Evolutionary conservation across 768 basidiomycete genomes (phyloP).

Genomic region (Suillus variegatus): DNA sequence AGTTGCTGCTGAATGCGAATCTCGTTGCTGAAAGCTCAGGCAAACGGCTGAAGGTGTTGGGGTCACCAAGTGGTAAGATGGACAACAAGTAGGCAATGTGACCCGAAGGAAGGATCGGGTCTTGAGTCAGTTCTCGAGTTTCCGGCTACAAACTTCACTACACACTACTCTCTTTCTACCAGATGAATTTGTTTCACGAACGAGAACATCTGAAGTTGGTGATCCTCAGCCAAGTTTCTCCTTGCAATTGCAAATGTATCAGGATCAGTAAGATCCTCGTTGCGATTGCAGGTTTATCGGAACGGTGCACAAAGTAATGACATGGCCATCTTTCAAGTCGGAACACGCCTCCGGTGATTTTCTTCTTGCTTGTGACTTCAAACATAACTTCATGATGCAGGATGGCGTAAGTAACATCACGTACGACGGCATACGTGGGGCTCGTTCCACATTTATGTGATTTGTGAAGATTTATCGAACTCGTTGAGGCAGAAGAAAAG

Average conservation of each 20-base stretch:
- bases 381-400: background rate
- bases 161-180: background rate
- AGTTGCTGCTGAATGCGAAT: background rate
- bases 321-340: background rate
- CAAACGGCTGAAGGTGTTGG: background rate
- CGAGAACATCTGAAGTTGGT: background rate
- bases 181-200: background rate
- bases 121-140: background rate
- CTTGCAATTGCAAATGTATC: background rate
- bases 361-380: background rate
- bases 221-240: background rate
- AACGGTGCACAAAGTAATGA: background rate
- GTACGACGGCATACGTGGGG: background rate
- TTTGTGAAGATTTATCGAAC: background rate
- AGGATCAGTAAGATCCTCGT: background rate
- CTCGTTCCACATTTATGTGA: background rate
- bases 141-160: background rate
- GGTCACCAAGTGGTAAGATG: background rate
- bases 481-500: background rate
- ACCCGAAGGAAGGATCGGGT: background rate
- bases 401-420: background rate
- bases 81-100: background rate
- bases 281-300: background rate
- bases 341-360: background rate
- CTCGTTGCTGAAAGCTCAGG: background rate